A percentile compares a stretch with the other conserved stretches of the same genome.
These are phyloP conservation scores for Skeletonema costatum DNA, from an alignment of 108 stramenopile species.

Conservation along the genomic window DNA sequence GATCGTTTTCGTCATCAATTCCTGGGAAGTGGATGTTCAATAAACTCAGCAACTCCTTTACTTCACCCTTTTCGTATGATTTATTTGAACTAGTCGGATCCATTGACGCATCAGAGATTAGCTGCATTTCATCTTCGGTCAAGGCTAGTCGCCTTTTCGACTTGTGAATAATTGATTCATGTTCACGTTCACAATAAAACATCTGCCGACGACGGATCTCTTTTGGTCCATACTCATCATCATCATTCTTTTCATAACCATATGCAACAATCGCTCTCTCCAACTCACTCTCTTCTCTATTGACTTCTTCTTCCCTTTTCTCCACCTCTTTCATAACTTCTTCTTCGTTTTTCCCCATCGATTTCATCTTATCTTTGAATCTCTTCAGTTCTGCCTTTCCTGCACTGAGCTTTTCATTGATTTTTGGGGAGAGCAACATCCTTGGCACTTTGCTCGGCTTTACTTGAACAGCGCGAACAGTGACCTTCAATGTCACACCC, in stretches of 20 bases:
- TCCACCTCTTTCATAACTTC: conserved; percentile 28
- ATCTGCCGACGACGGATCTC: conserved; percentile 45
- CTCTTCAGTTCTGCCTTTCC: conserved; percentile 4
- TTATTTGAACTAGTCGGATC: conserved; percentile 21
- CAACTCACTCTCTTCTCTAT: conserved; percentile 31
- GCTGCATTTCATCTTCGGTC: conserved; percentile 11
- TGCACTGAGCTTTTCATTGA: conserved; percentile 5
- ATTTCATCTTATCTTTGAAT: conserved; percentile 13
- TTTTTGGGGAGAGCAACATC: conserved; percentile 2
- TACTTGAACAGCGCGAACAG: conserved; percentile 47
- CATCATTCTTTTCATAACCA: conserved; percentile 22
- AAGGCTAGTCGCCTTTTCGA: conserved; percentile 14
- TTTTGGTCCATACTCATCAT: conserved; percentile 13
- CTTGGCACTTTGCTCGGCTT: conserved; percentile 25
- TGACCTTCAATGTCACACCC: conserved; percentile 46
- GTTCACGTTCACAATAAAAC: conserved; percentile 51
- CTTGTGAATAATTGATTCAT: conserved; percentile 21
- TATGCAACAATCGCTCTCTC: conserved; percentile 27
- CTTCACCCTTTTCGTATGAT: conserved; percentile 5
- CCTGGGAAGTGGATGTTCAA: conserved; percentile 25
- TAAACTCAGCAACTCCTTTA: conserved; percentile 6
- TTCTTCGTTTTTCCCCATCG: conserved; percentile 21
- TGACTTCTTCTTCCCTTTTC: conserved; percentile 21
- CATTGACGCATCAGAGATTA: conserved; percentile 16
- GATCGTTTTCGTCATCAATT: conserved; percentile 11